A percentile compares a stretch with the other conserved stretches of the same genome.
These are phyloP conservation scores for Hamamelis virginiana DNA, from an alignment of 164 flowering plant genomes.

Conservation along the genomic window DNA sequence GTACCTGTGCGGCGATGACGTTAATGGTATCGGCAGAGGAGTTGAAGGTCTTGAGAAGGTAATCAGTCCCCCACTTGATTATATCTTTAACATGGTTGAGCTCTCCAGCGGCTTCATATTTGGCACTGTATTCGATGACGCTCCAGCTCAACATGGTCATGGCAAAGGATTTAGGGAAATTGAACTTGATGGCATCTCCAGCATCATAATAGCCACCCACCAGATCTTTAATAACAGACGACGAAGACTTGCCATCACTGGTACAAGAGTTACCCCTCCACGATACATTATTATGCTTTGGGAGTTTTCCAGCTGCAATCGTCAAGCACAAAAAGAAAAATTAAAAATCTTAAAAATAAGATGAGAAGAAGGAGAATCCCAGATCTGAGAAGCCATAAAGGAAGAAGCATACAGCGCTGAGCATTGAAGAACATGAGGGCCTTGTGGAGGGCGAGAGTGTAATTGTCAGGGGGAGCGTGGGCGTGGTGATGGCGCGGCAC, in stretches of 20 bases:
- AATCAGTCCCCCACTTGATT: slow-evolving; percentile 95
- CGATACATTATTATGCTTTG: slow-evolving; percentile 82
- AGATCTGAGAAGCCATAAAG: not conserved
- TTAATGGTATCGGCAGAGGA: slow-evolving; percentile 69
- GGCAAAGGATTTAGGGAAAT: slow-evolving; percentile 79
- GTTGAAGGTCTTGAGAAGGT: slow-evolving; percentile 87
- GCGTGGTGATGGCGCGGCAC: slow-evolving; percentile 68
- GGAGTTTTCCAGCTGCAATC: slow-evolving; percentile 74
- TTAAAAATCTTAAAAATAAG: not conserved
- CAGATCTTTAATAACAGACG: slow-evolving; percentile 52
- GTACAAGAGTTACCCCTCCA: slow-evolving; percentile 86
- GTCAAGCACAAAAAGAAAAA: not conserved
- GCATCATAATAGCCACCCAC: slow-evolving; percentile 95
- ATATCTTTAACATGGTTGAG: slow-evolving; percentile 78
- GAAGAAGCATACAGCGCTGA: slow-evolving; percentile 47
- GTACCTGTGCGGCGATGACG: slow-evolving; percentile 67
- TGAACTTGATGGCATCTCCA: slow-evolving; percentile 94
- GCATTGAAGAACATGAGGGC: slow-evolving; percentile 89
- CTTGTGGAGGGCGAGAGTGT: slow-evolving; percentile 65
- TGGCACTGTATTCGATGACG: slow-evolving; percentile 88
- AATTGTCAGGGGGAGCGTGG: slow-evolving; percentile 75
- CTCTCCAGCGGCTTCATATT: slow-evolving; percentile 91
- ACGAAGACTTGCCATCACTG: slow-evolving; percentile 56
- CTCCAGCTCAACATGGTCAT: slow-evolving; percentile 97
- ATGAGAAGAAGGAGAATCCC: not conserved